Base-by-base conservation (phyloP, 2,329 filamentous ascomycete genomes). In the Fusarium palustre region DNA sequence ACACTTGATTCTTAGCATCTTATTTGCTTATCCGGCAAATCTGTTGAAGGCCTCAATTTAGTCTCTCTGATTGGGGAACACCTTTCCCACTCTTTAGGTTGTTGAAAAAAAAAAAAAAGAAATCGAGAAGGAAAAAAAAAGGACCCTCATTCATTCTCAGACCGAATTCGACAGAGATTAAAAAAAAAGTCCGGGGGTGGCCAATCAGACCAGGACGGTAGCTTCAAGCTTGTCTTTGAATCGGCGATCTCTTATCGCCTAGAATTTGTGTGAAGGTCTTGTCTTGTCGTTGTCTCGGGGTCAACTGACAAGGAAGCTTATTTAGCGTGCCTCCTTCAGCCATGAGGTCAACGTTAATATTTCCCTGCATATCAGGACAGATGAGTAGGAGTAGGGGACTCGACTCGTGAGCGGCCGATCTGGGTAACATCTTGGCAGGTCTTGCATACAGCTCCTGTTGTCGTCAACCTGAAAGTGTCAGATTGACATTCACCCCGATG, bases 141-240 rank as follows among this genome's bases (percentile, higher is more conserved):
- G 54, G 58, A 68, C 67, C 60, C 54, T 66, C 59, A 8, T 20
- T 49, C 54, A 34, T 30, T 49, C 54, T 34, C 50, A 48, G 49
- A 41, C 58, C 53, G 46, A 56, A 56, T 24, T 54, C 42, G 54
- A 43, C 55, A 55, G 22, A 55, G 36, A 55, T 59, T 46, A 22
- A 16, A 28, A 50, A 38, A 46, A 55, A 69, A 75, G 73, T 77
- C 75, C 68, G 75, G 75, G 75, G 75, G 57, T 66, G 57, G 53
- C 75, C 75, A 77, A 77, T 77, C 74, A 66, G 56, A 49, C 59
- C 20, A n/a, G 36, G 28, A 41, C 42, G 52, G 60, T 38, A 54
- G 61, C 46, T 55, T 55, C 55, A 54, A 47, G 49, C 42, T 68
- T 71, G 71, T 64, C 59, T 70, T 50, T 63, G 33, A 70, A 72